Evolutionary conservation across 2,329 filamentous ascomycete species (phyloP).

Genomic region (Ceratocystis ficicola): DNA sequence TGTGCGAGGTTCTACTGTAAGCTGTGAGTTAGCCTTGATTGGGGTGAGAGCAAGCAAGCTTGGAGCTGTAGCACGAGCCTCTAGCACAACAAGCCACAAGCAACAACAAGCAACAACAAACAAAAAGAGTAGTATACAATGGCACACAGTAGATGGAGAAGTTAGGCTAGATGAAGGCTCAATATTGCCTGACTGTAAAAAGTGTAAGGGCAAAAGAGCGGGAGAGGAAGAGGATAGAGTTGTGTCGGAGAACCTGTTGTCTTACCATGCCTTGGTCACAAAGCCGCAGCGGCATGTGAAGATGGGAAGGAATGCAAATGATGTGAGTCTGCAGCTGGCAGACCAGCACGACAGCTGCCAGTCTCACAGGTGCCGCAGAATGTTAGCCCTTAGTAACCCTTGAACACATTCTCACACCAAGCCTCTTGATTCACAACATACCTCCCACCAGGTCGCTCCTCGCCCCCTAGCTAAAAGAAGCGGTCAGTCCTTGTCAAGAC

Average conservation of each 20-base stretch:
- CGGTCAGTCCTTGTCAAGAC: slow-evolving; percentile 1
- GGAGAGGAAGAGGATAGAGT: background rate
- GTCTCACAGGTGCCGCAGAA: background rate
- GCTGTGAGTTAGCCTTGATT: background rate
- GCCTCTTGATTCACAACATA: background rate
- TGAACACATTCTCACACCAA: too few relatives aligned
- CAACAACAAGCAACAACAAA: background rate
- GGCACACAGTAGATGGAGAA: too few relatives aligned
- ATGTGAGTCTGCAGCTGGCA: background rate
- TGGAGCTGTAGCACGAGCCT: background rate
- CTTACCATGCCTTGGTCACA: background rate
- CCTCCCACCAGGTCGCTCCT: background rate
- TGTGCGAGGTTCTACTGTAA: slow-evolving; percentile 6
- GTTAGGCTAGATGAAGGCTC: too few relatives aligned
- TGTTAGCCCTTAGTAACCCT: background rate
- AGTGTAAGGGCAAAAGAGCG: background rate
- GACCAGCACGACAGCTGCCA: background rate
- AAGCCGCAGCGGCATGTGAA: background rate
- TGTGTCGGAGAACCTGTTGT: background rate
- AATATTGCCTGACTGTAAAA: too few relatives aligned
- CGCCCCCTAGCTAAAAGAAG: background rate
- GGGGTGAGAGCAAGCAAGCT: background rate
- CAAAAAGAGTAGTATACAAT: too few relatives aligned
- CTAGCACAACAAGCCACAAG: background rate
- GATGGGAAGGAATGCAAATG: background rate